Evolutionary conservation across 768 basidiomycete genomes (phyloP), one percentile per base, ranked within the genome.

Genomic region (Roridomyces roridus): DNA sequence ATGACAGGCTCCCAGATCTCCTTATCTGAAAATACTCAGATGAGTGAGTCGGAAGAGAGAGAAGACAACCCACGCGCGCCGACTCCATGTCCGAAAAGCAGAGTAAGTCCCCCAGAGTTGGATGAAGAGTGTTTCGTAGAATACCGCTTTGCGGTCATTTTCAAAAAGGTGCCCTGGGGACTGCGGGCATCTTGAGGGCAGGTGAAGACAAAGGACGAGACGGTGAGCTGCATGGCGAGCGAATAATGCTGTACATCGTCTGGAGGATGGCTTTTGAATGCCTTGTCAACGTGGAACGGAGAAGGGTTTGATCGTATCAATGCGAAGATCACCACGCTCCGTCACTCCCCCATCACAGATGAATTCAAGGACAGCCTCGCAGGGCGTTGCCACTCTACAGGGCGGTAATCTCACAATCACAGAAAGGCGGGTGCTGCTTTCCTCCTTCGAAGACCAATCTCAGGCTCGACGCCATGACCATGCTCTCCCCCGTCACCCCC

Each of bases 111-210:
- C 4, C 21, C 23, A 31, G 36, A 14, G 29, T 55, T 43, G 14
- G 46, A 28, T 20, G 21, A 6, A 24, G 46, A 55, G 6, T 47
- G 21, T 12, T 15, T 41, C 18, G 29, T 47, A 24, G 18, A 42
- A 36, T 55, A 55, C 23, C 54, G 46, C 31, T 55, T 55, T 15
- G 46, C 46, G 11, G 54, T 55, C 46, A 55, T 55, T 26, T 47
- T 41, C 44, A 55, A 40, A 26, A 42, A 26, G n/a, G 39, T 48
- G 20, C 54, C 54, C 4, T 45, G 25, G 6, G 46, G 44, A 23
- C 54, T 48, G 39, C n/a, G 54, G 28, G 15, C 45, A 42, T 43
- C 25, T 18, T 47, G 54, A 17, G 54, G 54, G 10, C 46, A 48
- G 23, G 39, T 48, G 24, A 55, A 55, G 9, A 55, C 40, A 17